Percentiles rank a stretch among this genome's conserved stretches.
Conservation (phyloP, 352 stramenopile genomes). For the Globisporangium nagaii region DNA sequence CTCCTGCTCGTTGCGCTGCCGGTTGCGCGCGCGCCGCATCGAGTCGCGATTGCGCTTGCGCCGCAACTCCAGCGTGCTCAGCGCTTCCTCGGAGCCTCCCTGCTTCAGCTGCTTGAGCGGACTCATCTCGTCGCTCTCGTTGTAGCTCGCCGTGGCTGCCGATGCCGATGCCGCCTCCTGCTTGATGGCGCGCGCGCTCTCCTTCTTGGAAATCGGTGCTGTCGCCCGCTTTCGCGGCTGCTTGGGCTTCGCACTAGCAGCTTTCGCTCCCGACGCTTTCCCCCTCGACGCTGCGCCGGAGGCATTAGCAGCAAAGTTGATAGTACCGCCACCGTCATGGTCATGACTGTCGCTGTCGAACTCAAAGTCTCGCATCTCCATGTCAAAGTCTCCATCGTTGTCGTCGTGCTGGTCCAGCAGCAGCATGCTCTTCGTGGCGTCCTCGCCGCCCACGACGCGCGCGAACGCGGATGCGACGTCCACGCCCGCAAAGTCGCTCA, state of each 20-base stretch:
- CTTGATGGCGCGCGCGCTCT: neutral
- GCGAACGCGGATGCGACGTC: slow-evolving; percentile 13
- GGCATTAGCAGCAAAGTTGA: neutral
- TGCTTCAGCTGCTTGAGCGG: neutral
- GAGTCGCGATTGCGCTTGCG: slow-evolving; percentile 34
- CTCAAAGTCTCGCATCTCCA: slow-evolving; percentile 9
- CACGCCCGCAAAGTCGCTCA: slow-evolving; percentile 17
- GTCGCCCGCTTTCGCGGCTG: neutral
- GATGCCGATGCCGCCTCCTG: no score
- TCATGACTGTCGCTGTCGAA: neutral
- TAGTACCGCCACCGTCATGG: neutral
- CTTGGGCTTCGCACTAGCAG: neutral
- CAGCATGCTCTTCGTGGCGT: neutral
- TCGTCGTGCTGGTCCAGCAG: slow-evolving; percentile 22
- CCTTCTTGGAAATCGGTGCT: neutral
- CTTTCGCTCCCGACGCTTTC: no score
- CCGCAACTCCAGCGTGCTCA: slow-evolving; percentile 19
- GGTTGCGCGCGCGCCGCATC: slow-evolving; percentile 32
- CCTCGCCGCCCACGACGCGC: slow-evolving; percentile 9
- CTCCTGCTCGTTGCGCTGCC: slow-evolving; percentile 17
- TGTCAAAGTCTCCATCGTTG: slow-evolving; percentile 13
- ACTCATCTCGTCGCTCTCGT: neutral
- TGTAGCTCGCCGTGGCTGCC: neutral
- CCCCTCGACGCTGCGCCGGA: no score
- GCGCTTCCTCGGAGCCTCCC: neutral